A percentile compares a stretch with the other conserved stretches of the same genome.
phyloP scores from a whole-genome alignment of 1,284 basidiomycete genomes.

The Ustilago crameri region DNA sequence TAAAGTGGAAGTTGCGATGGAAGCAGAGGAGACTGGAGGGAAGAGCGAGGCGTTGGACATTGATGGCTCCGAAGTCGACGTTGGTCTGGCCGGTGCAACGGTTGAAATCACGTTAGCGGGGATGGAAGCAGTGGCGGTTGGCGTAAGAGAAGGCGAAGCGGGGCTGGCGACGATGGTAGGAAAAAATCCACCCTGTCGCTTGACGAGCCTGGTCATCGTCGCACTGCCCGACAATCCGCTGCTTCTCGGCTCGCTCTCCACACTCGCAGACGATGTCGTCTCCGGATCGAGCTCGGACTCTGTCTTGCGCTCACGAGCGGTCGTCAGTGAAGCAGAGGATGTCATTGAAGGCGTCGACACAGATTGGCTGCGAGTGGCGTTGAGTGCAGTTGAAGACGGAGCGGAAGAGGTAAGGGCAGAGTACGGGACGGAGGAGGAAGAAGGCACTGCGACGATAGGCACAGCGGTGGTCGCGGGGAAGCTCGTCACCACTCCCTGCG shows the following conservation, averaged over 20 bases:
- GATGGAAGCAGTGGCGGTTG: too few relatives aligned
- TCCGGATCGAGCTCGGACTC: background rate
- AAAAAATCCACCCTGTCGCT: conserved; percentile 21
- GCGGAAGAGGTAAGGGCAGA: too few relatives aligned
- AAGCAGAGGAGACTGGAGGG: background rate
- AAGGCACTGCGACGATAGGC: background rate
- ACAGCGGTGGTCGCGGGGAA: background rate
- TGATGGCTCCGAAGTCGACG: background rate
- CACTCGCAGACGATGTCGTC: background rate
- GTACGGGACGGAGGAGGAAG: background rate
- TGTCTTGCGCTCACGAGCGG: background rate
- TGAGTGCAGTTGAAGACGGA: too few relatives aligned
- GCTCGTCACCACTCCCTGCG: conserved; percentile 8
- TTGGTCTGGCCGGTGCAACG: background rate
- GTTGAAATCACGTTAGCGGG: too few relatives aligned
- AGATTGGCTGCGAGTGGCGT: background rate
- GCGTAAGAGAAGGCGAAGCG: background rate
- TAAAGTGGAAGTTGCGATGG: background rate
- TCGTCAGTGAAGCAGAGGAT: background rate
- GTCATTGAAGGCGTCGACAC: background rate
- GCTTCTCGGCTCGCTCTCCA: too few relatives aligned
- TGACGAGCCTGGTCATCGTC: conserved; percentile 17
- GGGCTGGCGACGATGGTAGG: conserved; percentile 1
- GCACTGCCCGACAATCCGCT: background rate
- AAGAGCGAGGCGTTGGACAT: background rate